Conservation (phyloP, 176 grass and related monocot genomes). For the Eleusine indica region DNA sequence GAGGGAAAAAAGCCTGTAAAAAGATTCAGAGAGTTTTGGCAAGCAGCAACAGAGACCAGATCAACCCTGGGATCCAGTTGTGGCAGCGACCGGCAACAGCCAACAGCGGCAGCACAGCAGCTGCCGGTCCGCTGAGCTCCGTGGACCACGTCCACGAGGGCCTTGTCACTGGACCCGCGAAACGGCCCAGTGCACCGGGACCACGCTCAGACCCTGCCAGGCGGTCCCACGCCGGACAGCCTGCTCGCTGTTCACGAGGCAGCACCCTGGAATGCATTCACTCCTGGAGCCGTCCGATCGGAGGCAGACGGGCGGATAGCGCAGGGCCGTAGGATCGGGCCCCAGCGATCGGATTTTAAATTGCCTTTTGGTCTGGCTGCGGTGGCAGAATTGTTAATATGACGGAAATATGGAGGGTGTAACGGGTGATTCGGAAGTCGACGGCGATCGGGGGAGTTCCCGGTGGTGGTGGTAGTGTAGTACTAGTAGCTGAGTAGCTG, state of each 20-base stretch:
- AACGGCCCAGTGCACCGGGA: not conserved
- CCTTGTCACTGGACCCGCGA: not conserved
- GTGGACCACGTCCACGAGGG: constrained; percentile 48
- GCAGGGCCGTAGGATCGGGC: not conserved
- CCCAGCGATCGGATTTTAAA: constrained; percentile 40
- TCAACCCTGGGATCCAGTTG: constrained; percentile 45
- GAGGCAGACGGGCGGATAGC: not conserved
- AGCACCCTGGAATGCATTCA: constrained; percentile 38
- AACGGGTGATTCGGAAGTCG: not conserved
- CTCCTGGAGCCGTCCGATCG: constrained; percentile 5
- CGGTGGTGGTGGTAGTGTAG: not conserved
- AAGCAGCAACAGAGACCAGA: constrained; percentile 36
- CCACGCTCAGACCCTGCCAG: constrained; percentile 32
- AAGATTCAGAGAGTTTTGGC: constrained; percentile 19
- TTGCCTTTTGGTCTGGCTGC: not conserved
- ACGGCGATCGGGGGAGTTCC: constrained; percentile 28
- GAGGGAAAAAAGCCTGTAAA: constrained; percentile 27
- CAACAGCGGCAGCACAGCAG: constrained; percentile 7
- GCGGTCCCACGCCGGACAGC: constrained; percentile 22
- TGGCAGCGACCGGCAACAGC: not conserved
- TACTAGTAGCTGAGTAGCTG: constrained; percentile 4
- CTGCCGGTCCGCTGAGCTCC: not conserved
- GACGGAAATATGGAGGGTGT: not conserved
- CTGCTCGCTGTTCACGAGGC: constrained; percentile 35
- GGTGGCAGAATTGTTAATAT: constrained; percentile 5